Evolutionary conservation across 306 rosid species (phyloP), one percentile per base, ranked within the genome.

Genomic region (Cucumis cinereus): DNA sequence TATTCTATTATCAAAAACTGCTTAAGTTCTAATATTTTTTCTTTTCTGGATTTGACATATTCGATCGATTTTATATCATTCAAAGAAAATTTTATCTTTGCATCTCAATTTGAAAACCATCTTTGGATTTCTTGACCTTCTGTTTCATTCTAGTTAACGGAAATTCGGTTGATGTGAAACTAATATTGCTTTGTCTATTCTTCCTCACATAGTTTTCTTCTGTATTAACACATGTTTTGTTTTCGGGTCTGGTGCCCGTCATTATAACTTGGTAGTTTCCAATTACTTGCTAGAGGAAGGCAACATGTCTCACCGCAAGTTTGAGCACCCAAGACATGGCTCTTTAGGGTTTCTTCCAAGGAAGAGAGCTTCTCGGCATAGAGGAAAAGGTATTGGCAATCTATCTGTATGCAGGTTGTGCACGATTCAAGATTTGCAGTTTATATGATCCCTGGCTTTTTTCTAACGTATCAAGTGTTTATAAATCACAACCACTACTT

Each of bases 271-370:
- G 20, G 23, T 35, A 70, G 75, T 74, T 77, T 74, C 74, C 77
- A 60, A 80, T 59, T 72, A 58, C 13, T 10, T 0, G 11, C 52
- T 1, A 16, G 30, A 10, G 43, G 36, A 67, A 35, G 79, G 54
- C 71, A 83, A 7, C 68, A 86, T 86, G 90, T 86, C 90, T 45
- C 90, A 86, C 58, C 81, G 90, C 14, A 86, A 86, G 79, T 86
- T 86, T 75, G 90, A 86, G 68, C 87, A 86, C 78, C 90, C 87
- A 30, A 84, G 90, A 53, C 90, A 86, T 20, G 86, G 90, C 4
- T 86, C 90, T 10, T 59, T 86, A n/a, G 90, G 90, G 9, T 86
- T 86, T 79, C 90, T 86, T 53, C 90, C 90, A 1, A 82, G 86
- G 28, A 86, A 86, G 47, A 77, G 90, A 77, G 90, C 90, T 17